Evolutionary conservation across 371 early-diverging fungal genomes (phyloP).

Genomic region (Mortierella sp.): DNA sequence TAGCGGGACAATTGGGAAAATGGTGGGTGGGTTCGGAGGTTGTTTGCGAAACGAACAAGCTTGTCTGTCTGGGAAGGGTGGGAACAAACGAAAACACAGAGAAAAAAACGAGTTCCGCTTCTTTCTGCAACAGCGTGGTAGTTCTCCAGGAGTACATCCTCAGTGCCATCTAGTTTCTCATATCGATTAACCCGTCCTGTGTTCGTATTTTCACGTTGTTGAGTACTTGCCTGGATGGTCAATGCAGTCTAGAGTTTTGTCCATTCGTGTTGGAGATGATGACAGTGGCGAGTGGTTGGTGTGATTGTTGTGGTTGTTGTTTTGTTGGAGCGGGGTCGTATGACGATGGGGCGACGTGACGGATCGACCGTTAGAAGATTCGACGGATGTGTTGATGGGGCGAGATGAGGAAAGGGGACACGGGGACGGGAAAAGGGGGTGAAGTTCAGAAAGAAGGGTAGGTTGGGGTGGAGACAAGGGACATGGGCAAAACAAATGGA

Average conservation of each 20-base stretch:
- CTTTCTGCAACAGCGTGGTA: not conserved
- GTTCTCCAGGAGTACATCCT: not conserved
- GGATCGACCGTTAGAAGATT: slow-evolving; percentile 14
- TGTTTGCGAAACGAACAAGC: slow-evolving; percentile 13
- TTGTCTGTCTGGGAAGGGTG: not conserved
- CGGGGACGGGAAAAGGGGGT: not conserved
- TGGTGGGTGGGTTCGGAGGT: slow-evolving; percentile 6
- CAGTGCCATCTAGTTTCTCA: not conserved
- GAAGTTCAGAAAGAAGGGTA: no score
- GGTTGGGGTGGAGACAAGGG: not conserved
- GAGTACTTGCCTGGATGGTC: slow-evolving; percentile 19
- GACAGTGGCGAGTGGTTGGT: not conserved
- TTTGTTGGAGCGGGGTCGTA: not conserved
- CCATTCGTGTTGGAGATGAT: not conserved
- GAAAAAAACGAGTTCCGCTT: not conserved
- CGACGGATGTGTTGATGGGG: not conserved
- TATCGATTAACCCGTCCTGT: not conserved
- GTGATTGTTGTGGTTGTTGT: not conserved
- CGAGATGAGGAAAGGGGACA: slow-evolving; percentile 7
- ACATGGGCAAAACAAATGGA: not conserved
- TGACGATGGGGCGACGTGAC: slow-evolving; percentile 4
- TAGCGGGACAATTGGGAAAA: slow-evolving; percentile 5
- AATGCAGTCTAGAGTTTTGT: slow-evolving; percentile 17
- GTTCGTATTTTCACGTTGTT: not conserved
- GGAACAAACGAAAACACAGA: not conserved